phyloP scores from a whole-genome alignment of 495 filamentous ascomycete genomes.

The Penicillium canariense region DNA sequence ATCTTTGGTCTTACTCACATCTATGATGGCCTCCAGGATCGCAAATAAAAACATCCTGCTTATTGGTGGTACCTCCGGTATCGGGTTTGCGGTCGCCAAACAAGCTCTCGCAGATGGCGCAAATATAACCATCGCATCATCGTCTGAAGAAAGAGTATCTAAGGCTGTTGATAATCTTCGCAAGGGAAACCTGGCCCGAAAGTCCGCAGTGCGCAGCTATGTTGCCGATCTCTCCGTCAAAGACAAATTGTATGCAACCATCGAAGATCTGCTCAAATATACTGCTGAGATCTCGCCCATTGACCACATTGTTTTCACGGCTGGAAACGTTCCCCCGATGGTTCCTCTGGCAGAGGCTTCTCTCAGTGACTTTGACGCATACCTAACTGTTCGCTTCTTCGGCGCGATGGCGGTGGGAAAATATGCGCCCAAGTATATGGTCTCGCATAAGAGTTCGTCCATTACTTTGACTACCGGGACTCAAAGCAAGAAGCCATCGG shows the following conservation, averaged over 20 bases:
- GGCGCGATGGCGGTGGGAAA: conserved; percentile 55
- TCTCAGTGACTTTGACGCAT: conserved; percentile 33
- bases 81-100: conserved; percentile 56
- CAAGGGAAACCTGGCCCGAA: conserved; percentile 27
- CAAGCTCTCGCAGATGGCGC: conserved; percentile 48
- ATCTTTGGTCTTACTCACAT: not conserved
- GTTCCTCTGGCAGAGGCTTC: conserved; percentile 36
- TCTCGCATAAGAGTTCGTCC: conserved; percentile 35
- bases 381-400: conserved; percentile 50
- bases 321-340: conserved; percentile 45
- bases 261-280: conserved; percentile 47
- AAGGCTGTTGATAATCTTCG: conserved; percentile 38
- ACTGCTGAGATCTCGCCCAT: conserved; percentile 30
- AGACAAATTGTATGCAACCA: conserved; percentile 39
- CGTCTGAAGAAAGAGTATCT: conserved; percentile 40
- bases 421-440: conserved; percentile 43
- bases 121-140: conserved; percentile 54
- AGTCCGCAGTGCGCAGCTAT: conserved; percentile 34
- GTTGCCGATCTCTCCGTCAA: conserved; percentile 49
- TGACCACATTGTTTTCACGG: conserved; percentile 64
- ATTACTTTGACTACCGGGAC: conserved; percentile 55
- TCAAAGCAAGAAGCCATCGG: conserved; percentile 41
- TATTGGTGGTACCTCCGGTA: conserved; percentile 55
- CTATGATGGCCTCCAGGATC: conserved; percentile 21
- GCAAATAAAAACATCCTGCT: conserved; percentile 42